phyloP scores from a whole-genome alignment of 768 basidiomycete genomes.

The Rhizopogon sp. region DNA sequence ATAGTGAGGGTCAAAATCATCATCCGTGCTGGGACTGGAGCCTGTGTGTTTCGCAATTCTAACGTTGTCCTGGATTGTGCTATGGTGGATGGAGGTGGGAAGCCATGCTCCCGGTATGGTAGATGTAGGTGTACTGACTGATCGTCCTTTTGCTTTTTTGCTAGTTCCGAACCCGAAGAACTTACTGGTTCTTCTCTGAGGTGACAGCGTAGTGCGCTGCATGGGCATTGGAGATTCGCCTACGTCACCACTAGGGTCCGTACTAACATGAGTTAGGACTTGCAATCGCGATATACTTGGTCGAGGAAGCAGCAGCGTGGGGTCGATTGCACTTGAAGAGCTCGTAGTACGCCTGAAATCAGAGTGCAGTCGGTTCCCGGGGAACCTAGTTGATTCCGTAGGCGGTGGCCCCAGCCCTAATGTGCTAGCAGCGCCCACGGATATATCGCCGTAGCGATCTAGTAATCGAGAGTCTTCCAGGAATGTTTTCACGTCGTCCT shows the following conservation, averaged over 20 bases:
- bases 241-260: conserved; percentile 51
- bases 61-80: background rate
- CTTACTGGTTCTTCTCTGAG: conserved; percentile 41
- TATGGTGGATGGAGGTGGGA: conserved; percentile 1
- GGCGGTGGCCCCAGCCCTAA: background rate
- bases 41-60: background rate
- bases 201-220: conserved; percentile 14
- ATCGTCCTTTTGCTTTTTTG: conserved; percentile 6
- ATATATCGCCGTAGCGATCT: conserved; percentile 20
- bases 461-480: conserved; percentile 24
- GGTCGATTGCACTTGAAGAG: conserved; percentile 35
- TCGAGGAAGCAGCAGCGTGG: conserved; percentile 20
- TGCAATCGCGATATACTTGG: conserved; percentile 23
- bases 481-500: conserved; percentile 25
- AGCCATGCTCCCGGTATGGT: conserved; percentile 15
- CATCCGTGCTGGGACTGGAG: conserved; percentile 22
- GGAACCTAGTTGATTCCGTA: conserved; percentile 3
- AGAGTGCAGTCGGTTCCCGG: conserved; percentile 33
- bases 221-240: conserved; percentile 53
- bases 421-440: background rate
- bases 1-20: conserved; percentile 51
- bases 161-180: conserved; percentile 27
- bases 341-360: conserved; percentile 30
- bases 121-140: background rate
- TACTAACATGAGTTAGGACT: conserved; percentile 37